phyloP scores from a whole-genome alignment of 192 early-diverging fungal genomes.

The Geranomyces michiganensis region DNA sequence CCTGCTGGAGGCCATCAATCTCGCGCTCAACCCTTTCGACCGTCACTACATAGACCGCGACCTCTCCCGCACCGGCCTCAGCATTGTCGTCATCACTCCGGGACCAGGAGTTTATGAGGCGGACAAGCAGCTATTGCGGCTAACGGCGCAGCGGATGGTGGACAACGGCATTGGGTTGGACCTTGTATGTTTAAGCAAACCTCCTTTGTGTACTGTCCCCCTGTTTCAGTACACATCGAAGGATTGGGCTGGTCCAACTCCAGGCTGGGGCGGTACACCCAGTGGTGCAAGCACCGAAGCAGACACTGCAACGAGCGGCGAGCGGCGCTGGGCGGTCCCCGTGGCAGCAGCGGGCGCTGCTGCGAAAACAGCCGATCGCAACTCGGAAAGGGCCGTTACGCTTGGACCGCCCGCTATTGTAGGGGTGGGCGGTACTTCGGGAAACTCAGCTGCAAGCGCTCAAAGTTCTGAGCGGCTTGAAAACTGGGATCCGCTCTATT shows the following conservation, averaged over 20 bases:
- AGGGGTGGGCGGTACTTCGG: neutral
- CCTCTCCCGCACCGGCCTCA: slow-evolving; percentile 84
- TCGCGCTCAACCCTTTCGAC: slow-evolving; percentile 93
- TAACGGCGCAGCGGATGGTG: slow-evolving; percentile 94
- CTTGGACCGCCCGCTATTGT: neutral
- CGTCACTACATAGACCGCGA: slow-evolving; percentile 96
- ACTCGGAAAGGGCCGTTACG: slow-evolving; percentile 9
- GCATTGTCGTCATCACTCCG: slow-evolving; percentile 87
- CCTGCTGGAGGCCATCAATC: slow-evolving; percentile 92
- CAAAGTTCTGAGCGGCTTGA: slow-evolving; percentile 26
- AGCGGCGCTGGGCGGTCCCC: slow-evolving; percentile 12
- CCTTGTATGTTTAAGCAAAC: slow-evolving; percentile 84
- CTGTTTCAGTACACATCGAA: slow-evolving; percentile 79
- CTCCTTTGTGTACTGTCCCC: slow-evolving; percentile 87
- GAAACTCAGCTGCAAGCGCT: neutral
- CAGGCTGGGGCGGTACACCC: slow-evolving; percentile 9
- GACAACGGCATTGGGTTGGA: slow-evolving; percentile 90
- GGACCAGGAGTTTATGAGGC: slow-evolving; percentile 90
- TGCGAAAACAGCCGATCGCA: neutral
- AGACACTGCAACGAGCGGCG: slow-evolving; percentile 2
- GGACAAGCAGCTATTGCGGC: slow-evolving; percentile 76
- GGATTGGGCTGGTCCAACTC: slow-evolving; percentile 21
- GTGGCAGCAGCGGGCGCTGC: neutral
- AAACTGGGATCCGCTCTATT: slow-evolving; percentile 57
- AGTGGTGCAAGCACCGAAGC: slow-evolving; percentile 17